Evolutionary conservation across 1,284 basidiomycete species (phyloP), one percentile per base, ranked within the genome.

Genomic region (Trichosporon sp.): DNA sequence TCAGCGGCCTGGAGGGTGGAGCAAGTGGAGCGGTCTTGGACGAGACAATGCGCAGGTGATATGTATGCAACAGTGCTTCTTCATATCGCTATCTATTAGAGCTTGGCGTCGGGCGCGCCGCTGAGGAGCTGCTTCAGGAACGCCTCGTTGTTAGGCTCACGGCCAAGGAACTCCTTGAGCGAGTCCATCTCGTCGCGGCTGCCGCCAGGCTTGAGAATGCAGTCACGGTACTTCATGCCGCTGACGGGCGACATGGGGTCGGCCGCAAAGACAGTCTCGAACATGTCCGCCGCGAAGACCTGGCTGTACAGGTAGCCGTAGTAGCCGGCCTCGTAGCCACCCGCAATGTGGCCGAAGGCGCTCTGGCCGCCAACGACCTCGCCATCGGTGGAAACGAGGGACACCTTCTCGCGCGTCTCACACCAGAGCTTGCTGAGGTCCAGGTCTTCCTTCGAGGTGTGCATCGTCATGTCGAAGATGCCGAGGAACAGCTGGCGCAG

Each of bases 401-500:
- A 72, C 27, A 63, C 51, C 60, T 70, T 42, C 67, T 70, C 64
- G 60, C 72, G 72, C 44, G 68, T 60, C 38, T 72, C 72, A 67
- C 67, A 70, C 72, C 72, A 72, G 8, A 70, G 69, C 69, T 72
- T 72, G 67, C 69, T 70, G 25, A 67, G 67, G 72, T 72, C 72
- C 8, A 63, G 58, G 34, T 72, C 69, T 32, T 72, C 72, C 72
- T 72, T 69, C 64, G 72, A 72, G 5, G 72, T 72, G 72, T 72
- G 72, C 58, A 69, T 18, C 1, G 65, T 72, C 72, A 72, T 72
- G 67, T 72, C 72, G 58, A 42, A 72, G 58, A 70, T 64, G 34
- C 72, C 72, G 9, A 72, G 68, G 69, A 72, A 72, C 56, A 72
- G 72, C 69, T 72, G 72, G 35, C 72, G 69, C 18, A 72, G 72